phyloP scores from a whole-genome alignment of 108 stramenopile species.

The Skeletonema marinoi region DNA sequence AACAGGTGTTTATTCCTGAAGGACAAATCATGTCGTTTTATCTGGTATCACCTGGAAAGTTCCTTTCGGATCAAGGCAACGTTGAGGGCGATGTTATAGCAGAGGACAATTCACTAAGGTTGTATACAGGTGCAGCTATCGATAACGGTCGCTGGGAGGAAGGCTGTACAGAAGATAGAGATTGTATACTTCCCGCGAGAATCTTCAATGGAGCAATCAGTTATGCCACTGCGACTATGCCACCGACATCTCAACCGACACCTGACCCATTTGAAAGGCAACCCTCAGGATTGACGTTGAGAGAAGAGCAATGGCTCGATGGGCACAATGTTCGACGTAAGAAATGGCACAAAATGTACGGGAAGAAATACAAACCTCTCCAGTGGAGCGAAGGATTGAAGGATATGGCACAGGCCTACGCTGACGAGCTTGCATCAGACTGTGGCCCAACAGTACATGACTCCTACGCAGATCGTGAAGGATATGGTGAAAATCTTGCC shows the following conservation, averaged over 20 bases:
- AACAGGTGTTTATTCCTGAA: not conserved
- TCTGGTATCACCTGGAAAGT: not conserved
- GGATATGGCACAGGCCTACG: not conserved
- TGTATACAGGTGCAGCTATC: not conserved
- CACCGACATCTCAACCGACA: not conserved
- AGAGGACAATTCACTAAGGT: not conserved
- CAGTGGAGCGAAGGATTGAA: not conserved
- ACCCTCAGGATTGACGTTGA: not conserved
- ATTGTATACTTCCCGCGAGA: not conserved
- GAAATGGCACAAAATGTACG: constrained; percentile 1
- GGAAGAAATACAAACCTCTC: not conserved
- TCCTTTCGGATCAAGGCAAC: not conserved
- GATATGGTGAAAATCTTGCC: constrained; percentile 14
- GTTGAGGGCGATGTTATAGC: not conserved
- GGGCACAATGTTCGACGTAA: not conserved
- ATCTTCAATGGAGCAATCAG: not conserved
- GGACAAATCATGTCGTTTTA: not conserved
- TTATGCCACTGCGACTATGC: not conserved
- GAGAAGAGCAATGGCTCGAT: constrained; percentile 5
- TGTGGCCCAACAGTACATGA: not conserved
- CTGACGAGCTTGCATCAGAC: not conserved
- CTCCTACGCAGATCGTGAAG: not conserved
- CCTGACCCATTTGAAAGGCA: not conserved
- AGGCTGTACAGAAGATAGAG: not conserved
- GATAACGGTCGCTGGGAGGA: not conserved